Percentiles rank a stretch among this genome's conserved stretches.
These are phyloP conservation scores for Tetracladium maxilliforme DNA, from an alignment of 2,329 filamentous ascomycete genomes.

Conservation along the genomic window DNA sequence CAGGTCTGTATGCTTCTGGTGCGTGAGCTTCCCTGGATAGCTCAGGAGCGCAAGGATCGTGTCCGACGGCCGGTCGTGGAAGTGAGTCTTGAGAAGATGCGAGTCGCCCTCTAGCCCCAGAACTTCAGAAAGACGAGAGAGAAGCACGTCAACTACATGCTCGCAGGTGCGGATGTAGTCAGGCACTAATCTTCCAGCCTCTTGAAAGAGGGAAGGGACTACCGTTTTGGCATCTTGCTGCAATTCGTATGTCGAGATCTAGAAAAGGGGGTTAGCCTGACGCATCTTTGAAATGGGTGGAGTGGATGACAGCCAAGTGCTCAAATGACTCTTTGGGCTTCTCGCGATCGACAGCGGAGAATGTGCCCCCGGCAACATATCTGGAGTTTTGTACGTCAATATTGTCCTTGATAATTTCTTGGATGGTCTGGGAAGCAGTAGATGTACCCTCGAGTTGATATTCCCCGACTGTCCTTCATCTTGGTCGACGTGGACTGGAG, in stretches of 20 bases:
- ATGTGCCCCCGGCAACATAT: conserved; percentile 38
- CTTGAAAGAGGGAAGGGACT: too few species aligned
- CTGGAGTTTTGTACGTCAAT: conserved; percentile 30
- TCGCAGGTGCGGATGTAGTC: too few species aligned
- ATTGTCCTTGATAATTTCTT: conserved; percentile 31
- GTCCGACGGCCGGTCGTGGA: conserved; percentile 31
- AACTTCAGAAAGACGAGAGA: conserved; percentile 32
- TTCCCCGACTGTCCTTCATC: conserved; percentile 38
- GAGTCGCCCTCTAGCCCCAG: conserved; percentile 27
- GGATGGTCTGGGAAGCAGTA: too few species aligned
- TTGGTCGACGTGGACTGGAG: conserved; percentile 34
- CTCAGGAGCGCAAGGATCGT: conserved; percentile 37
- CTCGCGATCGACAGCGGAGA: too few species aligned
- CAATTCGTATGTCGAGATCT: too few species aligned
- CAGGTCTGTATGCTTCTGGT: conserved; percentile 43
- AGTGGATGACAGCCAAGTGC: too few species aligned
- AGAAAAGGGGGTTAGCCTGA: too few species aligned
- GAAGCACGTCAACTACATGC: too few species aligned
- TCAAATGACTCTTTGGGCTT: too few species aligned
- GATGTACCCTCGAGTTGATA: conserved; percentile 36
- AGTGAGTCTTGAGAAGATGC: conserved; percentile 34
- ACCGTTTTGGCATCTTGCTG: too few species aligned
- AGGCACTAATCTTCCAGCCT: too few species aligned
- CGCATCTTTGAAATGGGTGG: too few species aligned
- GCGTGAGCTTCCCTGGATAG: conserved; percentile 26